Evolutionary conservation across 768 basidiomycete species (phyloP).

Genomic region (Lactifluus rugatus): DNA sequence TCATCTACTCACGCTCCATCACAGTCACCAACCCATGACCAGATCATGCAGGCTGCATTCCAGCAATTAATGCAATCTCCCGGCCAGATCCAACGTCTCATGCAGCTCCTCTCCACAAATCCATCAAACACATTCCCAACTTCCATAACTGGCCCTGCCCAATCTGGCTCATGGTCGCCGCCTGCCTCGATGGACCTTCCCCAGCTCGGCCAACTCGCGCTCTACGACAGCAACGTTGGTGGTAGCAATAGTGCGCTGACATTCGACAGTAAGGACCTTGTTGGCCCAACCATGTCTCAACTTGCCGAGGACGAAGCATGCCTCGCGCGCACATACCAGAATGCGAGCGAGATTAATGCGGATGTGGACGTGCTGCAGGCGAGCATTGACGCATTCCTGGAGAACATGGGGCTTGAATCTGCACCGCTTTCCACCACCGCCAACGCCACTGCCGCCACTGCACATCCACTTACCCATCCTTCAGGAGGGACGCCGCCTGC

Average conservation of each 20-base stretch:
- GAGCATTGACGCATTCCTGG: conserved; percentile 62
- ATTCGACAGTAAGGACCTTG: conserved; percentile 24
- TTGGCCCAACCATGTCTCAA: conserved; percentile 25
- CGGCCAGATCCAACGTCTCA: conserved; percentile 22
- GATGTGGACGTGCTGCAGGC: conserved; percentile 63
- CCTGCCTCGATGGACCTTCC: conserved; percentile 18
- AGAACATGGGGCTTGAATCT: conserved; percentile 59
- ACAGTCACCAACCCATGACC: conserved; percentile 11
- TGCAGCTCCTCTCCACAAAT: conserved; percentile 20
- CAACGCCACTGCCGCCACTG: conserved; percentile 13
- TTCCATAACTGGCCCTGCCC: conserved; percentile 1
- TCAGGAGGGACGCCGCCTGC: background rate
- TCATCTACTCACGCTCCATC: background rate
- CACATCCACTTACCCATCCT: conserved; percentile 23
- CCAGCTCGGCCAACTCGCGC: conserved; percentile 22
- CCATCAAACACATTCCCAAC: background rate
- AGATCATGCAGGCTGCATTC: conserved; percentile 20
- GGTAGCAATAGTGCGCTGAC: conserved; percentile 18
- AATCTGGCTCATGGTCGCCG: conserved; percentile 10
- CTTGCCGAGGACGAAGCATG: conserved; percentile 32
- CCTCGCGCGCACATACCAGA: conserved; percentile 49
- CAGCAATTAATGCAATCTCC: conserved; percentile 24
- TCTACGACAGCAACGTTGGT: conserved; percentile 15
- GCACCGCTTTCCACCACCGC: conserved; percentile 21
- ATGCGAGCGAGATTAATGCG: conserved; percentile 53